These are phyloP conservation scores for Haematococcus lacustris DNA, from an alignment of 139 green algal species.

Conservation along the genomic window DNA sequence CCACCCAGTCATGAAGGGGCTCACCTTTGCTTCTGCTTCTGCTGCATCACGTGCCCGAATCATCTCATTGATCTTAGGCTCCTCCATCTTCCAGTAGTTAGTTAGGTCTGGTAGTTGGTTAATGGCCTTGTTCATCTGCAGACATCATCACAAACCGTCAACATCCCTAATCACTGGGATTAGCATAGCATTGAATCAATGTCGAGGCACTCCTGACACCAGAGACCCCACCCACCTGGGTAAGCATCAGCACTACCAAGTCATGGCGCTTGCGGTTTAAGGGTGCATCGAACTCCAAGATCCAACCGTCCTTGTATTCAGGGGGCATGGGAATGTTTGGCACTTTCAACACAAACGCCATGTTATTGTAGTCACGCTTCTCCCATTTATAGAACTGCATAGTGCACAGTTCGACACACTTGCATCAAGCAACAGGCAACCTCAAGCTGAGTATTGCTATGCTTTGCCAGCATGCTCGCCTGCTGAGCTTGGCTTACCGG, in stretches of 20 bases:
- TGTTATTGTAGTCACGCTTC: conserved; percentile 32
- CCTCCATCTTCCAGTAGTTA: not conserved
- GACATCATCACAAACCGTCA: too few relatives aligned
- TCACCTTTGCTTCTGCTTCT: conserved; percentile 10
- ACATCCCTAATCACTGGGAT: too few relatives aligned
- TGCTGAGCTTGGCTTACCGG: conserved; percentile 1
- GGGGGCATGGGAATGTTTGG: conserved; percentile 23
- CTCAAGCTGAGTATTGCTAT: too few relatives aligned
- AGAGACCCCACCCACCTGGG: not conserved
- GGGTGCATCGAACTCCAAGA: conserved; percentile 28
- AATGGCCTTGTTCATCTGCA: conserved; percentile 50
- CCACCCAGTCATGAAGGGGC: too few relatives aligned
- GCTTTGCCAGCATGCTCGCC: too few relatives aligned
- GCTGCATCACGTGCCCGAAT: not conserved
- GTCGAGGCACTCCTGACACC: not conserved
- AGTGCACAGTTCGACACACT: too few relatives aligned
- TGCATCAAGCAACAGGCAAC: too few relatives aligned
- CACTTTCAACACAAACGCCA: conserved; percentile 19
- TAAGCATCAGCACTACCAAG: conserved; percentile 11
- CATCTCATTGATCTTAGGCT: not conserved
- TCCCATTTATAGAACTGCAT: conserved; percentile 21
- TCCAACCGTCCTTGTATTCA: conserved; percentile 10
- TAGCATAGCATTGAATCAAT: too few relatives aligned
- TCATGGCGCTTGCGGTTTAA: conserved; percentile 38
- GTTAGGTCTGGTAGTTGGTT: conserved; percentile 19